Percentiles rank a stretch among this genome's conserved stretches.
Conservation (phyloP, 495 filamentous ascomycete species). For the Hyaloscypha finlandica region DNA sequence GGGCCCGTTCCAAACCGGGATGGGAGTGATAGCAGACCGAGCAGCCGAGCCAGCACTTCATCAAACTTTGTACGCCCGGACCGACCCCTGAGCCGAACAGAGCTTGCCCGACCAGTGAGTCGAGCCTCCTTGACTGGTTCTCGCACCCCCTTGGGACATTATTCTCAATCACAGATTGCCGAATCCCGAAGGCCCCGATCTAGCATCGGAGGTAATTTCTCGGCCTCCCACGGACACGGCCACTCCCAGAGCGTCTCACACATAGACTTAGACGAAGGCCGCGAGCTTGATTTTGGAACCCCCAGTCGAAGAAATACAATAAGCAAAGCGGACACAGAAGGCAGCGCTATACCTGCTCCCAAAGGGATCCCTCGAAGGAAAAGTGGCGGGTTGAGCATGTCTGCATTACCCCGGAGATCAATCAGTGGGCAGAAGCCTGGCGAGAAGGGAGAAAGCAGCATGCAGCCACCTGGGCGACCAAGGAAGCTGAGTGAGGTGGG, state of each 20-base stretch:
- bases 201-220: slow-evolving; percentile 48
- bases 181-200: slow-evolving; percentile 54
- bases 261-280: slow-evolving; percentile 43
- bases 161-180: slow-evolving; percentile 37
- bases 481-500: slow-evolving; percentile 62
- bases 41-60: slow-evolving; percentile 56
- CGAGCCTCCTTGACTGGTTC: slow-evolving; percentile 66
- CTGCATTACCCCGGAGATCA: slow-evolving; percentile 44
- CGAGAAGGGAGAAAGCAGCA: slow-evolving; percentile 21
- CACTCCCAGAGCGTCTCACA: slow-evolving; percentile 48
- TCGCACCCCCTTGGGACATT: slow-evolving; percentile 62
- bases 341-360: slow-evolving; percentile 42
- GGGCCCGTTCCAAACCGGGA: slow-evolving; percentile 47
- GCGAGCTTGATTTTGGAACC: slow-evolving; percentile 44
- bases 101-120: slow-evolving; percentile 59
- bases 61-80: slow-evolving; percentile 43
- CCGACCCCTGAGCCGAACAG: slow-evolving; percentile 49
- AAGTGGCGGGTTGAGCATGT: slow-evolving; percentile 51
- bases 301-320: slow-evolving; percentile 54
- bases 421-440: slow-evolving; percentile 24
- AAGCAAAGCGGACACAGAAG: slow-evolving; percentile 52
- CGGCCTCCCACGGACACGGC: slow-evolving; percentile 46
- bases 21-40: slow-evolving; percentile 53
- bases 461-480: slow-evolving; percentile 54
- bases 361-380: slow-evolving; percentile 53